Percentiles rank a stretch among this genome's conserved stretches.
Conservation (phyloP, 495 filamentous ascomycete genomes). For the Rhypophila decipiens region DNA sequence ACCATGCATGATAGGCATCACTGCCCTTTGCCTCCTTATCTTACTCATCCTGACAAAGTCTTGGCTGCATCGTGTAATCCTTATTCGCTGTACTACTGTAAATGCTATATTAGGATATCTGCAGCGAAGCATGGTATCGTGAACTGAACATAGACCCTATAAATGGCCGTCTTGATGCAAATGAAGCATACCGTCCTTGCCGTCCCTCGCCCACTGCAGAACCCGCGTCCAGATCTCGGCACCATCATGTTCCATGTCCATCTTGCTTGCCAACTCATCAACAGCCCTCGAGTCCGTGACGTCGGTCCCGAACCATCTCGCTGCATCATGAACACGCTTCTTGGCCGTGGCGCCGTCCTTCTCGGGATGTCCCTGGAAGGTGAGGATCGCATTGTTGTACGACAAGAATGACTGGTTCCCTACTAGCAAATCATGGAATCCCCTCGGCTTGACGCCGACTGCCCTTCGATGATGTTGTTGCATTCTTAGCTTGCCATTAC, state of each 20-base stretch:
- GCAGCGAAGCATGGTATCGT: too few relatives aligned
- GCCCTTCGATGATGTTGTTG: conserved; percentile 43
- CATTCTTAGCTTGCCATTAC: conserved; percentile 13
- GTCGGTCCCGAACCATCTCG: conserved; percentile 36
- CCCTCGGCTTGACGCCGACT: conserved; percentile 23
- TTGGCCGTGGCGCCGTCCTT: conserved; percentile 38
- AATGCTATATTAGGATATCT: too few relatives aligned
- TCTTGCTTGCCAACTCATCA: conserved; percentile 9
- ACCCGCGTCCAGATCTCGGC: conserved; percentile 36
- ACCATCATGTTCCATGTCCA: conserved; percentile 35
- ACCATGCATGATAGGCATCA: too few relatives aligned
- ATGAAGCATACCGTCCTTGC: too few relatives aligned
- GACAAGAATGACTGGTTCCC: conserved; percentile 35
- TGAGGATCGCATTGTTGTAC: conserved; percentile 34
- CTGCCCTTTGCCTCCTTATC: too few relatives aligned
- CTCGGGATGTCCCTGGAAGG: conserved; percentile 46
- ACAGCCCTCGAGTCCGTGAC: conserved; percentile 14
- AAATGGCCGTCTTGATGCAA: too few relatives aligned
- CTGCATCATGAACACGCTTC: conserved; percentile 29
- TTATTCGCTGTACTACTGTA: too few relatives aligned
- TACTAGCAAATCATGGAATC: conserved; percentile 31
- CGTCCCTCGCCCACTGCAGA: conserved; percentile 37
- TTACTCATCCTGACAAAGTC: too few relatives aligned
- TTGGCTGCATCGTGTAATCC: too few relatives aligned
- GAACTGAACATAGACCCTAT: too few relatives aligned